Percentiles rank a stretch among this genome's conserved stretches.
phyloP scores from a whole-genome alignment of 148 eudicot species.

The Heliamphora exappendiculata region DNA sequence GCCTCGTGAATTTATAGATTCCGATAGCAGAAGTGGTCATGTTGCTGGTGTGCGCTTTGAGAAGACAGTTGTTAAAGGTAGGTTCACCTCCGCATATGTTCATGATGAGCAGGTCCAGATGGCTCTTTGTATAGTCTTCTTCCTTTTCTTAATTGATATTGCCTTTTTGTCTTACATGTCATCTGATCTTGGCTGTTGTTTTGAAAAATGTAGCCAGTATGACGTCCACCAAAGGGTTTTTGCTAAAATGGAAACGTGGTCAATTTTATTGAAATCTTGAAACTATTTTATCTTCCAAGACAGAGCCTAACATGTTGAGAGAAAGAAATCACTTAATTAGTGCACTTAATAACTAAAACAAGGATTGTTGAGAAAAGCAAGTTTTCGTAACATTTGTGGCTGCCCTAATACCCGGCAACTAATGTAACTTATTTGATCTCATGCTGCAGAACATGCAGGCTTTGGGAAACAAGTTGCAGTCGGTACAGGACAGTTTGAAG shows the following conservation, averaged over 20 bases:
- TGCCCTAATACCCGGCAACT: neutral
- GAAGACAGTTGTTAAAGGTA: conserved; percentile 82
- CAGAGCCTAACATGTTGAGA: neutral
- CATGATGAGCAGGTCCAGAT: neutral
- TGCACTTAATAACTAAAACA: neutral
- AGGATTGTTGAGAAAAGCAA: conserved; percentile 2
- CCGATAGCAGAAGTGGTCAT: conserved; percentile 49
- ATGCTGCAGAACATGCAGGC: conserved; percentile 32
- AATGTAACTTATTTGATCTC: conserved; percentile 2
- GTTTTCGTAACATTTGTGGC: neutral
- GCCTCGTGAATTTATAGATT: conserved; percentile 58
- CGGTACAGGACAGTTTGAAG: conserved; percentile 74
- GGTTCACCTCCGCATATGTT: neutral
- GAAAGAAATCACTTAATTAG: neutral
- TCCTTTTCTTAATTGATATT: neutral
- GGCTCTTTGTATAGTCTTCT: conserved; percentile 4
- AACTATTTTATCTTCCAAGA: neutral
- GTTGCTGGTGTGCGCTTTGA: conserved; percentile 63
- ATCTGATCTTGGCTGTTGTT: neutral
- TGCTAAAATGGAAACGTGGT: neutral
- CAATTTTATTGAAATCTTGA: neutral
- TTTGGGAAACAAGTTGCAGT: conserved; percentile 58
- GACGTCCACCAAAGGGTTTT: neutral
- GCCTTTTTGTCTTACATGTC: neutral
- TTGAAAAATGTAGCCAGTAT: neutral